Conservation (phyloP, 345 rosid species). For the Populus deltoides region DNA sequence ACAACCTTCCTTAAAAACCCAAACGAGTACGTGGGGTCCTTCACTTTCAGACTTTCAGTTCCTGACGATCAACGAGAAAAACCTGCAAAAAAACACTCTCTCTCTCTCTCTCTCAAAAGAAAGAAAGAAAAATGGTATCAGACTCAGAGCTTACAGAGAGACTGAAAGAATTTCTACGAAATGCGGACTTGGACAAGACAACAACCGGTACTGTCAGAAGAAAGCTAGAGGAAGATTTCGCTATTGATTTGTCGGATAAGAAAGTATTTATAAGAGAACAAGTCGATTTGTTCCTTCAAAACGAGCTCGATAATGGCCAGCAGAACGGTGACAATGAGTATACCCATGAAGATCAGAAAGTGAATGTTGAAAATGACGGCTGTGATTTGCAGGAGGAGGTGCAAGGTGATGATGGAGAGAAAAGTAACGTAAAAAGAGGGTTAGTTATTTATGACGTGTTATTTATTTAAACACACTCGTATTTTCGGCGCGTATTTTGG, state of each 20-base stretch:
- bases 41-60: constrained; percentile 9
- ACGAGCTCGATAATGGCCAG: constrained; percentile 19
- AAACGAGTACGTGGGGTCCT: neutral
- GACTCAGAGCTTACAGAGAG: constrained; percentile 42
- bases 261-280: constrained; percentile 49
- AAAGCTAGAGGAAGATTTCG: constrained; percentile 46
- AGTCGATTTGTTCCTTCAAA: constrained; percentile 41
- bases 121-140: constrained; percentile 31
- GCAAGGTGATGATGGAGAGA: constrained; percentile 16
- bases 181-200: constrained; percentile 49
- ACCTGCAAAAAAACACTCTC: constrained; percentile 18
- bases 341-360: constrained; percentile 23
- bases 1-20: no score
- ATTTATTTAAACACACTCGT: no score
- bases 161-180: constrained; percentile 34
- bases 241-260: constrained; percentile 40
- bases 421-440: constrained; percentile 24
- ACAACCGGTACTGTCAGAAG: constrained; percentile 43
- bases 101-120: neutral
- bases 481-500: neutral
- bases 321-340: constrained; percentile 7
- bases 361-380: constrained; percentile 25
- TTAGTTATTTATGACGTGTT: constrained; percentile 28
- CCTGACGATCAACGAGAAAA: constrained; percentile 12
- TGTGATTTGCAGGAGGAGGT: constrained; percentile 8